A percentile compares a stretch with the other conserved stretches of the same genome.
phyloP scores from a whole-genome alignment of 2,329 filamentous ascomycete genomes.

The Fusarium praegraminearum region DNA sequence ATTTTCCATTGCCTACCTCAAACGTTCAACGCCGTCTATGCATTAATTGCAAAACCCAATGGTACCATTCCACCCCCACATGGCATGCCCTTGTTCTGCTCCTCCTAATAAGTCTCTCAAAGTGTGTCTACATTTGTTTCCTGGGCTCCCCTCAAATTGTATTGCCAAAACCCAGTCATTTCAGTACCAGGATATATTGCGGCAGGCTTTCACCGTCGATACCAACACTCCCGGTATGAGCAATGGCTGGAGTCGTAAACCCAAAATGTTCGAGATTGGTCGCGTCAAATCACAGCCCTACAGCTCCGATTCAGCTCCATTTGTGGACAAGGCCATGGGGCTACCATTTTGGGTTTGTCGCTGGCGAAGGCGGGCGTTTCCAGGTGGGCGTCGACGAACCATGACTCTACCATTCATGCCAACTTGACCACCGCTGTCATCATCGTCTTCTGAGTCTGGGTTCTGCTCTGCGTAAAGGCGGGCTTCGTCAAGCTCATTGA shows the following conservation, averaged over 20 bases:
- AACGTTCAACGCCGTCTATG: constrained; percentile 54
- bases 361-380: constrained; percentile 57
- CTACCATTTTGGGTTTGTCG: constrained; percentile 65
- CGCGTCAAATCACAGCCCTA: constrained; percentile 44
- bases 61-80: constrained; percentile 20
- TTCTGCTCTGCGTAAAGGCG: constrained; percentile 65
- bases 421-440: constrained; percentile 60
- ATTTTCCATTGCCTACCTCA: constrained; percentile 46
- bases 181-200: background rate
- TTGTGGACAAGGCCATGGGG: constrained; percentile 67
- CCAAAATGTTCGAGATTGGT: background rate
- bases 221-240: background rate
- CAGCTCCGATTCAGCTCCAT: constrained; percentile 69
- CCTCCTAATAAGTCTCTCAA: constrained; percentile 19
- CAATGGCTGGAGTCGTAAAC: background rate
- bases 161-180: constrained; percentile 20
- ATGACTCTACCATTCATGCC: constrained; percentile 56
- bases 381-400: constrained; percentile 59
- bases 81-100: constrained; percentile 15
- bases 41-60: constrained; percentile 47
- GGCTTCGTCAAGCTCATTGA: constrained; percentile 88
- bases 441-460: constrained; percentile 69
- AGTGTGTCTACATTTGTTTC: constrained; percentile 22
- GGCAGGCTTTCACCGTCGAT: background rate
- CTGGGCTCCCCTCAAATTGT: constrained; percentile 4